Percentiles rank a stretch among this genome's conserved stretches.
Evolutionary conservation across 2,329 filamentous ascomycete genomes (phyloP).

Genomic region (Penicillium sp.): DNA sequence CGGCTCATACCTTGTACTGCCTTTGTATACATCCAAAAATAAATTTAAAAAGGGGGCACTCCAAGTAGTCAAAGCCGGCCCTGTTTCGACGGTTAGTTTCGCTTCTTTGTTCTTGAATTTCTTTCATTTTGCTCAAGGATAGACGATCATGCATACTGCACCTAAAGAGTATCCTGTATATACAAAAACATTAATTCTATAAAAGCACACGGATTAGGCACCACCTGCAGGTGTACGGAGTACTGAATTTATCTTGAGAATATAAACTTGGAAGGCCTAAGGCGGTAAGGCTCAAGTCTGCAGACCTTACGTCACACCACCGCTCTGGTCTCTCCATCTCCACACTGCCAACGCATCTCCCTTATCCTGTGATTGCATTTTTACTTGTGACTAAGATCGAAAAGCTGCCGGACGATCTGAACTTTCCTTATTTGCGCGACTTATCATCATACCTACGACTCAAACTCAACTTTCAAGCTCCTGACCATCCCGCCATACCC

Average conservation of each 20-base stretch:
- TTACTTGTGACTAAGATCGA: neutral
- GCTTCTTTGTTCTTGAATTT: neutral
- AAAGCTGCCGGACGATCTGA: neutral
- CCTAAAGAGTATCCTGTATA: neutral
- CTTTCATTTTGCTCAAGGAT: neutral
- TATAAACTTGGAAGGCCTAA: neutral
- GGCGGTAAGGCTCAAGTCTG: neutral
- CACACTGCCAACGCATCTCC: conserved; percentile 13
- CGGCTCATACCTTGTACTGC: neutral
- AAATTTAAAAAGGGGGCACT: neutral
- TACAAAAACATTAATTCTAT: neutral
- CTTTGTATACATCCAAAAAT: neutral
- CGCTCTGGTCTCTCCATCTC: conserved; percentile 8
- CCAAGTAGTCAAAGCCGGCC: neutral
- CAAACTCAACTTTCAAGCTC: conserved; percentile 1
- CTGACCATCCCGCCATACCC: neutral
- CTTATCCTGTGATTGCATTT: neutral
- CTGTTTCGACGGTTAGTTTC: neutral
- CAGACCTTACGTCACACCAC: conserved; percentile 12
- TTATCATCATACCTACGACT: neutral
- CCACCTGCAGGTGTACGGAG: neutral
- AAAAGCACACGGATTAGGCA: neutral
- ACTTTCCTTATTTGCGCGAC: neutral
- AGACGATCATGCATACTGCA: no score
- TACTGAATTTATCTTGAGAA: neutral